phyloP scores from a whole-genome alignment of 2,329 filamentous ascomycete genomes.

The Gyromitra esculenta region DNA sequence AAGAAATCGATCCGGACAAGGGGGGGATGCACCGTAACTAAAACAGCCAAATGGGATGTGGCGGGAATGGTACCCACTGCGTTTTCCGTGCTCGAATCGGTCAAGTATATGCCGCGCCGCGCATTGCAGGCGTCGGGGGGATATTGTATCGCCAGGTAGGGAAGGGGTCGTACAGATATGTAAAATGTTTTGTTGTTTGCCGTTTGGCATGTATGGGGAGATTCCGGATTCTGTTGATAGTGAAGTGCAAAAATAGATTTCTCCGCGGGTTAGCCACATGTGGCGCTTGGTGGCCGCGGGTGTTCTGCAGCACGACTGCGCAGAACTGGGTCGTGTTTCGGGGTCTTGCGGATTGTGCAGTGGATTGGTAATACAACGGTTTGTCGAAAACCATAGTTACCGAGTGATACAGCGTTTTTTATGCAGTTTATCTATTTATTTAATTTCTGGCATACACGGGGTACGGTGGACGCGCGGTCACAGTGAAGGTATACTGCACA shows the following conservation, averaged over 20 bases:
- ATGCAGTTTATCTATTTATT: constrained; percentile 1
- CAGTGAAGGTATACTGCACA: constrained; percentile 3
- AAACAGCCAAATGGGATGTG: constrained; percentile 14
- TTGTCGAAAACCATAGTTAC: not conserved
- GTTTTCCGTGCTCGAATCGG: constrained; percentile 17
- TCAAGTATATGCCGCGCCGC: constrained; percentile 28
- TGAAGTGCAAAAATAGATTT: not conserved
- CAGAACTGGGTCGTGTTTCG: constrained; percentile 15
- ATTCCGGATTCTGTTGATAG: constrained; percentile 17
- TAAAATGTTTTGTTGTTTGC: constrained; percentile 11
- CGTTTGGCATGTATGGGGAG: constrained; percentile 1
- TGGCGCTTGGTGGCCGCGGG: constrained; percentile 4
- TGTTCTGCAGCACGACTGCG: not conserved
- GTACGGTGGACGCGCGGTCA: constrained; percentile 7
- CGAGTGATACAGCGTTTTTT: constrained; percentile 14
- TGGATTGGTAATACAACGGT: not conserved
- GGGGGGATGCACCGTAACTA: constrained; percentile 13
- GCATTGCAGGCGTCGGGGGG: constrained; percentile 29
- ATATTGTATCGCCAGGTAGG: constrained; percentile 18
- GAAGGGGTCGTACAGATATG: constrained; percentile 5
- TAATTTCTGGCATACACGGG: constrained; percentile 15
- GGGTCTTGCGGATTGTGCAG: constrained; percentile 9
- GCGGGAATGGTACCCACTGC: constrained; percentile 1
- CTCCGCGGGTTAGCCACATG: constrained; percentile 7
- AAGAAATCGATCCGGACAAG: constrained; percentile 15